Conservation (phyloP, 1,139 yeast genomes). For the Lodderomyces pseudojiufengensis region DNA sequence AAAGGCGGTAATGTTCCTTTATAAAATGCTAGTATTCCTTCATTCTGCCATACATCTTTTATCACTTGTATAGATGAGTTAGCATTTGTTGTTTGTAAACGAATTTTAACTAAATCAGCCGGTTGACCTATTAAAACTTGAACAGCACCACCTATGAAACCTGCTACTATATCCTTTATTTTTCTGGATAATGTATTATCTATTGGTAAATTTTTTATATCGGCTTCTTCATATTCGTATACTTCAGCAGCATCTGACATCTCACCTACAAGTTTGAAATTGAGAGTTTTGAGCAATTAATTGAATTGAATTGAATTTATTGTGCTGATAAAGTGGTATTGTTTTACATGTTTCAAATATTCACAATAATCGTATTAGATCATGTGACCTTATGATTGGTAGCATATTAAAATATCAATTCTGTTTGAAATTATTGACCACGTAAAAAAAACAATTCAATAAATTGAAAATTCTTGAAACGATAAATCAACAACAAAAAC, state of each 20-base stretch:
- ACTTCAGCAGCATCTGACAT: constrained; percentile 10
- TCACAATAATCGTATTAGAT: no score
- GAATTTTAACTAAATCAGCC: constrained; percentile 63
- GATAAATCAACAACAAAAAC: neutral
- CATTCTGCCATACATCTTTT: constrained; percentile 51
- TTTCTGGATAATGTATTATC: constrained; percentile 56
- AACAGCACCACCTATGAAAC: constrained; percentile 54
- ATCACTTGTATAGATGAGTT: constrained; percentile 48
- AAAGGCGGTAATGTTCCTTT: constrained; percentile 47
- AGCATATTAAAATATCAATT: no score
- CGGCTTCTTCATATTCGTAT: constrained; percentile 4
- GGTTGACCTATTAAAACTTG: constrained; percentile 78
- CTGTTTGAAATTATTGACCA: no score
- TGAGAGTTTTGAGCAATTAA: no score
- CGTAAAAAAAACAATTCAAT: neutral
- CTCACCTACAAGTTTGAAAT: neutral
- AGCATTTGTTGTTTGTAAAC: constrained; percentile 51
- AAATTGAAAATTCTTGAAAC: neutral
- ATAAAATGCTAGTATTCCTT: constrained; percentile 62
- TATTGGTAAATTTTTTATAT: constrained; percentile 15
- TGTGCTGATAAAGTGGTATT: no score
- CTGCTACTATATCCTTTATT: constrained; percentile 56
- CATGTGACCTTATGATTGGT: no score
- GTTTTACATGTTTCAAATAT: no score
- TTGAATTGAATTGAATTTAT: no score